Evolutionary conservation across 306 rosid genomes (phyloP), one percentile per base, ranked within the genome.

Genomic region (Cicer arietinum): DNA sequence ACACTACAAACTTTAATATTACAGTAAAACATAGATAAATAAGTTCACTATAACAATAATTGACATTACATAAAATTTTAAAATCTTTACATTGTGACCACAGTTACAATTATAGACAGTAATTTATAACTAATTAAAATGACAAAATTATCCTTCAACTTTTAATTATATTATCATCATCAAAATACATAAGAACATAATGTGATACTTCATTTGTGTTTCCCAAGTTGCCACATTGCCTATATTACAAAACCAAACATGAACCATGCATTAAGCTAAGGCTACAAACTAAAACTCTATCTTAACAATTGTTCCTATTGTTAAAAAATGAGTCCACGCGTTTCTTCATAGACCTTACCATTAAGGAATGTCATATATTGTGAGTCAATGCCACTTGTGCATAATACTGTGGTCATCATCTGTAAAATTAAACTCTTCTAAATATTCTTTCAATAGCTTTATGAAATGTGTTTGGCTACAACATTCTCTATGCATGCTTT

Each of bases 161-260:
- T 18, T 66, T 44, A 7, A 25, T 16, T 6, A 12, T 48, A 5
- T 54, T 12, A 1, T 54, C 18, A 3, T 54, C 7, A 8, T 52
- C 11, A 17, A n/a, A 51, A 51, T n/a, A 52, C 20, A 54, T 8
- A 6, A 8, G 11, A 54, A 54, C 47, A 67, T 51, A 53, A 30
- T 39, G 44, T n/a, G 40, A n/a, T 35, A 67, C 37, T 52, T 14
- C 59, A 35, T 68, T 8, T 76, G 45, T 76, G 84, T 54, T 61
- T 67, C n/a, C 12, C 39, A 79, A 1, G 70, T 7, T 69, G 85
- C 86, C 88, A 87, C 90, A 82, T 84, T 79, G 44, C 80, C 44
- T 73, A 18, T 73, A 18, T 45, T 74, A 56, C 7, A 52, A 44
- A 64, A 50, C 78, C 75, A 41, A 12, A 70, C 67, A 71, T 42